Evolutionary conservation across 495 filamentous ascomycete genomes (phyloP).

Genomic region (Aspergillus biplanus): DNA sequence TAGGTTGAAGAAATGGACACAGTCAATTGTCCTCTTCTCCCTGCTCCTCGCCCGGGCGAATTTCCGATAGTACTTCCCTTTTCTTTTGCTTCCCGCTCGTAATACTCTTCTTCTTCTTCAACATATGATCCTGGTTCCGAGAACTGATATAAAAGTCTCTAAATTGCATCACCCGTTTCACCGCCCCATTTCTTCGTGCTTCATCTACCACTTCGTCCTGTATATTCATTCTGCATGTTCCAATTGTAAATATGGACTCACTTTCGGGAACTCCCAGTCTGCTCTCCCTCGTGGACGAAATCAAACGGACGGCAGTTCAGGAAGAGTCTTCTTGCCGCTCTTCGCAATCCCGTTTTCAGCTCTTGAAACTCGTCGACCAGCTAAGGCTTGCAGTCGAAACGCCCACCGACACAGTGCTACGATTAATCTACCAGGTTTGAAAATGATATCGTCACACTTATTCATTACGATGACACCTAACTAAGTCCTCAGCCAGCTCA

Average conservation of each 20-base stretch:
- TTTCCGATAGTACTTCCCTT: too few species aligned
- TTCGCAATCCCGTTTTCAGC: conserved; percentile 33
- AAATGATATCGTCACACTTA: neutral
- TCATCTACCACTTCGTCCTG: neutral
- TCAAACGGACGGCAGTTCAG: conserved; percentile 29
- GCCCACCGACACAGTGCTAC: conserved; percentile 39
- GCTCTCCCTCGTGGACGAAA: conserved; percentile 31
- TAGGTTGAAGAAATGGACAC: too few species aligned
- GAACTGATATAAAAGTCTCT: neutral
- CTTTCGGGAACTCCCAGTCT: neutral
- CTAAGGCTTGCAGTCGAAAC: conserved; percentile 38
- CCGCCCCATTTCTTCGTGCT: neutral
- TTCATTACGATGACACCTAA: neutral
- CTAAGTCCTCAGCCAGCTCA: conserved; percentile 39
- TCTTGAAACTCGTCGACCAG: conserved; percentile 37
- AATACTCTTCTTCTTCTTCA: too few species aligned
- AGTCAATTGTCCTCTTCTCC: too few species aligned
- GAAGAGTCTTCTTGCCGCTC: conserved; percentile 26
- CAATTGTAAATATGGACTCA: neutral
- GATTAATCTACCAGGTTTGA: conserved; percentile 46
- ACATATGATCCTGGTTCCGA: too few species aligned
- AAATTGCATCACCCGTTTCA: neutral
- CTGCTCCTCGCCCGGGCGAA: too few species aligned
- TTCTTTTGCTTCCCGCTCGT: too few species aligned
- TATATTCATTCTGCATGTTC: neutral